Conservation (phyloP, 805 yeast genomes). For the Zygosaccharomyces rouxii region DNA sequence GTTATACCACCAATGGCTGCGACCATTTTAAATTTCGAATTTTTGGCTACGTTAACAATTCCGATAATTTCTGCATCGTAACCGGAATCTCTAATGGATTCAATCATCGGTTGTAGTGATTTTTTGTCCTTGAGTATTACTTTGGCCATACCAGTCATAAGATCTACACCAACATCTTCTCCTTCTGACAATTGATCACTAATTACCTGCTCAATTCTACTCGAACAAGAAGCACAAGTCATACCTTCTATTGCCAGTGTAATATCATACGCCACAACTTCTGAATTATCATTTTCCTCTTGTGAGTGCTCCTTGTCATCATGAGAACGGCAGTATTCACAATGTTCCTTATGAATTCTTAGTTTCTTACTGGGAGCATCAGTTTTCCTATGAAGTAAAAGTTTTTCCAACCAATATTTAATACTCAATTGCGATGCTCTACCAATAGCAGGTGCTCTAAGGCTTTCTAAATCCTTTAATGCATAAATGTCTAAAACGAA, state of each 20-base stretch:
- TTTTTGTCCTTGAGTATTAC: slow-evolving; percentile 51
- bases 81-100: slow-evolving; percentile 43
- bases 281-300: neutral
- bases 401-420: neutral
- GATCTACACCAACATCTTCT: slow-evolving; percentile 44
- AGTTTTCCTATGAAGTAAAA: neutral
- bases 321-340: slow-evolving; percentile 39
- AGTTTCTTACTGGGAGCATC: slow-evolving; percentile 8
- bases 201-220: slow-evolving; percentile 45
- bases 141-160: slow-evolving; percentile 49
- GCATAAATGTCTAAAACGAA: slow-evolving; percentile 6
- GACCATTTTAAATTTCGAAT: slow-evolving; percentile 45
- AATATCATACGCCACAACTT: slow-evolving; percentile 39
- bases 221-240: slow-evolving; percentile 63
- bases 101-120: slow-evolving; percentile 43
- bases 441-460: neutral
- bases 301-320: neutral
- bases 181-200: slow-evolving; percentile 25
- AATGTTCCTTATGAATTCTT: slow-evolving; percentile 39
- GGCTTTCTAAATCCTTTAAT: slow-evolving; percentile 17
- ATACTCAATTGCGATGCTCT: neutral
- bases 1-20: slow-evolving; percentile 72
- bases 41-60: slow-evolving; percentile 51
- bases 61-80: slow-evolving; percentile 52
- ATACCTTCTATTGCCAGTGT: slow-evolving; percentile 57